Conservation (phyloP, 2,329 filamentous ascomycete genomes). For the Teratosphaeria gauchensis region DNA sequence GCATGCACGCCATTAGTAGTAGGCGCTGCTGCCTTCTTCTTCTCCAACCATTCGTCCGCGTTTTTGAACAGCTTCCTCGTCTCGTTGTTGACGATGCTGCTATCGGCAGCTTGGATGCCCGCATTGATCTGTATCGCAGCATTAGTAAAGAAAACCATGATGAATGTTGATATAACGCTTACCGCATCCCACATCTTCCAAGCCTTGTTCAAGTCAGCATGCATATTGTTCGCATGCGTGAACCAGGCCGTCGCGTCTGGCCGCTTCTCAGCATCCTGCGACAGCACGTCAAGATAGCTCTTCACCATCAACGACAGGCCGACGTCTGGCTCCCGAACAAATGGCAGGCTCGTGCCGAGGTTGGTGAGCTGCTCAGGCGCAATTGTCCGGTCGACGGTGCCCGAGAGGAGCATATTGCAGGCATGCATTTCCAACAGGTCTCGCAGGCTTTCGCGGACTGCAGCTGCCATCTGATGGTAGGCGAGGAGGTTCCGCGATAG, state of each 20-base stretch:
- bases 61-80: conserved; percentile 48
- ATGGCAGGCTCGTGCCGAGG: conserved; percentile 60
- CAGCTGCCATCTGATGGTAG: conserved; percentile 73
- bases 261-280: conserved; percentile 41
- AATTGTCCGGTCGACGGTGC: conserved; percentile 60
- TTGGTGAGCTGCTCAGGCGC: conserved; percentile 44
- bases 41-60: conserved; percentile 49
- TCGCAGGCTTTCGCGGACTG: conserved; percentile 68
- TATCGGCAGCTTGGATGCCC: conserved; percentile 46
- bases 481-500: conserved; percentile 80
- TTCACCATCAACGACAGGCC: conserved; percentile 71
- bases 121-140: conserved; percentile 40
- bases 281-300: conserved; percentile 66
- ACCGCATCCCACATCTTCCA: conserved; percentile 59
- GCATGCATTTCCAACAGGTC: conserved; percentile 78
- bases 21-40: conserved; percentile 11
- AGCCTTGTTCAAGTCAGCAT: conserved; percentile 48
- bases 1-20: not conserved
- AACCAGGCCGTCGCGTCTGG: conserved; percentile 50
- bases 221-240: conserved; percentile 49
- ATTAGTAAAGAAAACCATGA: conserved; percentile 3
- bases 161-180: conserved; percentile 19
- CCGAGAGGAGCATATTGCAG: conserved; percentile 69
- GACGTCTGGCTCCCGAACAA: conserved; percentile 60
- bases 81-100: conserved; percentile 33